Evolutionary conservation across 2,329 filamentous ascomycete species (phyloP).

Genomic region (Grosmannia clavigera): DNA sequence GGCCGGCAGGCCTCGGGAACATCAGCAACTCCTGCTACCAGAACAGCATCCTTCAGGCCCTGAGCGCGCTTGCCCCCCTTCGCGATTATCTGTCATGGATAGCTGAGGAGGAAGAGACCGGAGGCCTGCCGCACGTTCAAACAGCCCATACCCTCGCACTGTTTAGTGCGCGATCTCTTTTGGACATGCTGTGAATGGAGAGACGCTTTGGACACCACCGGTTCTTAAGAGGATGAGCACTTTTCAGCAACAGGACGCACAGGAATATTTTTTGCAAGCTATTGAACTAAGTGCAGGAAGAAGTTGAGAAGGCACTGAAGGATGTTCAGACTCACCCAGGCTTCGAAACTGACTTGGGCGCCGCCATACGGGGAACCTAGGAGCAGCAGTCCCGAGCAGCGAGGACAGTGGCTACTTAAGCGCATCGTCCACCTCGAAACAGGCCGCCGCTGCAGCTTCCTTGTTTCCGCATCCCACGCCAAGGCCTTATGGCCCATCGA

Average conservation of each 20-base stretch:
- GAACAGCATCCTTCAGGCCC: constrained; percentile 81
- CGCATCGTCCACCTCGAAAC: constrained; percentile 24
- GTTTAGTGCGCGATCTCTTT: constrained; percentile 62
- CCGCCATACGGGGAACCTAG: constrained; percentile 9
- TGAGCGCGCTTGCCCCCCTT: constrained; percentile 64
- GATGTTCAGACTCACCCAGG: constrained; percentile 22
- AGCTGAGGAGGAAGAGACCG: constrained; percentile 19
- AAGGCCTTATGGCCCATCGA: constrained; percentile 77
- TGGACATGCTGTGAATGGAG: constrained; percentile 56
- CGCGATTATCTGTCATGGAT: constrained; percentile 48
- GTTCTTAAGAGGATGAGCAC: constrained; percentile 86
- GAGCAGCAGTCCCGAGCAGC: constrained; percentile 35
- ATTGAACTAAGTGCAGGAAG: constrained; percentile 71
- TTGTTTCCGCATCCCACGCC: constrained; percentile 58
- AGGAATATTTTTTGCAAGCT: constrained; percentile 94
- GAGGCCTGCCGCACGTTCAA: constrained; percentile 19
- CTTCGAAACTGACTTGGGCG: constrained; percentile 23
- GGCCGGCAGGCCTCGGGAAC: constrained; percentile 67
- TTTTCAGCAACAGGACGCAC: constrained; percentile 93
- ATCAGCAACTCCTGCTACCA: constrained; percentile 96
- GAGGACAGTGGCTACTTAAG: constrained; percentile 47
- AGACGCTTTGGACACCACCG: constrained; percentile 67
- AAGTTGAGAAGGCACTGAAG: constrained; percentile 43
- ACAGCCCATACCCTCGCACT: constrained; percentile 42
- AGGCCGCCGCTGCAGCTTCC: constrained; percentile 21